Percentiles rank a stretch among this genome's conserved stretches.
These are phyloP conservation scores for Vitis hybrid DNA, from an alignment of 177 flowering plant genomes.

Conservation along the genomic window DNA sequence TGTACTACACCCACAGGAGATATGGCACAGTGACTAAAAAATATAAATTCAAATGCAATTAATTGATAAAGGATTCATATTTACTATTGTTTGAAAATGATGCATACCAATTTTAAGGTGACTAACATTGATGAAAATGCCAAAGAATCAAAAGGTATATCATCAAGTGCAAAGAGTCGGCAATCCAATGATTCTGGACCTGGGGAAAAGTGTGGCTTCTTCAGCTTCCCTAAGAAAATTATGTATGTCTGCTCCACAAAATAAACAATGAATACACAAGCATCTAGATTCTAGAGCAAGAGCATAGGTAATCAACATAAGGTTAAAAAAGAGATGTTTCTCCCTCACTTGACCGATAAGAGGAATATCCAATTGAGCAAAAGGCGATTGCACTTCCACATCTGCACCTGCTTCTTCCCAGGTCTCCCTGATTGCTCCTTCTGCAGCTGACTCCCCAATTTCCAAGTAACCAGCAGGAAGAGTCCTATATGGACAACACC, in stretches of 20 bases:
- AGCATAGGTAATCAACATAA: neutral
- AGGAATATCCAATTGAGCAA: slow-evolving; percentile 93
- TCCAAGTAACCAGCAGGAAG: slow-evolving; percentile 99
- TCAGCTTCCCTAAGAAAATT: slow-evolving; percentile 81
- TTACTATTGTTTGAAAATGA: neutral
- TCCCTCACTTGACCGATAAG: slow-evolving; percentile 84
- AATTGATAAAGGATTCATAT: neutral
- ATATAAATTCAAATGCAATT: neutral
- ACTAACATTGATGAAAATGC: slow-evolving; percentile 93
- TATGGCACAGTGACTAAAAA: neutral
- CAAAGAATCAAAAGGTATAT: slow-evolving; percentile 86
- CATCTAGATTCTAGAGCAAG: slow-evolving; percentile 4
- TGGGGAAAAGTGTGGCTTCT: slow-evolving; percentile 77
- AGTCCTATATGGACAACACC: slow-evolving; percentile 52
- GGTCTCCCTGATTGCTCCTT: slow-evolving; percentile 96
- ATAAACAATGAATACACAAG: slow-evolving; percentile 6
- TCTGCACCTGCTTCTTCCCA: slow-evolving; percentile 95
- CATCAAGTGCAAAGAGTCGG: slow-evolving; percentile 72
- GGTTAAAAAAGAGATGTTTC: slow-evolving; percentile 3
- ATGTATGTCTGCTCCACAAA: slow-evolving; percentile 74
- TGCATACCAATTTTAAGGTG: slow-evolving; percentile 81
- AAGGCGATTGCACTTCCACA: slow-evolving; percentile 83
- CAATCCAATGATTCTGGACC: slow-evolving; percentile 94
- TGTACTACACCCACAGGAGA: slow-evolving; percentile 51
- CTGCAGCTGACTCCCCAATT: slow-evolving; percentile 93